Base-by-base conservation (phyloP, 192 early-diverging fungal genomes). In the Linnemannia zychae region DNA sequence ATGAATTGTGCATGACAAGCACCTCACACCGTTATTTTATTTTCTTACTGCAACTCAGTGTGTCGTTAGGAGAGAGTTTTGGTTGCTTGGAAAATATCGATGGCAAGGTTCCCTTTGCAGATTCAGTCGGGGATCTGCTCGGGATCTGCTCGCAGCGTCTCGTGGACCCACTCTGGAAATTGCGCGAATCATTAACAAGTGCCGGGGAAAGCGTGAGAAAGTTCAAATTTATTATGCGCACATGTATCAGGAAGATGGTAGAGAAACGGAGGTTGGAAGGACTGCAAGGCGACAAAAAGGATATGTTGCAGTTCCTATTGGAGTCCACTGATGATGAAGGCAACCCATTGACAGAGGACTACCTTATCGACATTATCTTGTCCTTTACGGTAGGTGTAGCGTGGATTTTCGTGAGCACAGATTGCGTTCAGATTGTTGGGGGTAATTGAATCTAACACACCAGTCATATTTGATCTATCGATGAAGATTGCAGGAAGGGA, bases 71-170 rank as follows among this genome's bases (percentile, higher is more conserved):
- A 20, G 33, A 79, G 13, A 76, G 76, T 28, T 80, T 84, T 65
- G 75, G 76, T 13, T 83, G 81, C 28, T 70, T 88, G 52, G 72
- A 76, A 7, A 72, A 81, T n/a, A 38, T 75, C 4, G 68, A 74
- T 17, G 12, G 75, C 4, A 47, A 36, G 37, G 57, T 71, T 20
- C 20, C 47, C 2, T 92, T 92, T 89, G 91, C 89, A 0, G 72
- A 28, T 9, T 67, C 91, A 17, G 88, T 92, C 70, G 92, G 91
- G 79, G 75, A 74, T 13, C 77, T 83, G 36, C 83, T 89, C 75
- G 36, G 31, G 47, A 74, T 34, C 7, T 78, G 78, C 36, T 36
- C 65, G 7, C 15, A 60, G 4, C 78, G 88, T 13, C 36, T 88
- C 13, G 34, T 82, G 28, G 68, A 75, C 36, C 72, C 74, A n/a